Evolutionary conservation across 768 basidiomycete genomes (phyloP), one percentile per base, ranked within the genome.

Genomic region (Suillus brevipes): DNA sequence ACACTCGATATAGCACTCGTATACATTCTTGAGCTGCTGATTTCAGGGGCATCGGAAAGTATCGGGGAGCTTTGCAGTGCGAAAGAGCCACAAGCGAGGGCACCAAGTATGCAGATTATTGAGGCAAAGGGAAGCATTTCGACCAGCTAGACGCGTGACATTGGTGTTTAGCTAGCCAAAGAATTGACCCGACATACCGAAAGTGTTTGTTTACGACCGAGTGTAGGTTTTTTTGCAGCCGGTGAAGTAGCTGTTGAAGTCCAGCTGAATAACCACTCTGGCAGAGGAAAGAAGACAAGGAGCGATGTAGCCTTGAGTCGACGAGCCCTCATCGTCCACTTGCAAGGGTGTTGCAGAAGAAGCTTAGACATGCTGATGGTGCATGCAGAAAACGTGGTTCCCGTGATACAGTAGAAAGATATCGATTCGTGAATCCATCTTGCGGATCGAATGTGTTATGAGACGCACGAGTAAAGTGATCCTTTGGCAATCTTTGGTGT

Each of bases 81-180:
- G 20, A 78, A 67, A 31, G 77, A 73, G 6, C 75, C 75, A 18
- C 72, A 73, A 6, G 73, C 73, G 36, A 77, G 72, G 58, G 77
- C 77, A 18, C 73, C 77, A 10, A 78, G 75, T 49, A 78, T 71
- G 53, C 77, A 78, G 5, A 77, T 16, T 6, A 70, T 73, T 18
- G 75, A 78, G 40, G 75, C 77, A 55, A 78, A 78, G 37, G 75
- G 75, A 49, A 77, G 71, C 74, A 78, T 78, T 70, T 78, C 75
- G 68, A 76, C 75, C 71, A 78, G 73, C 75, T 77, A 73, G 49
- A 71, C 42, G 68, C 64, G 28, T 63, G 40, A 58, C 42, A 49
- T 65, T 67, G 62, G 70, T 65, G 37, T 3, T 62, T 18, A 57
- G 60, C 57, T 50, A n/a, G 47, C 63, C 65, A 72, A 71, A 65